A percentile compares a stretch with the other conserved stretches of the same genome.
phyloP scores from a whole-genome alignment of 805 yeast genomes.

The Torulaspora gathmanii region DNA sequence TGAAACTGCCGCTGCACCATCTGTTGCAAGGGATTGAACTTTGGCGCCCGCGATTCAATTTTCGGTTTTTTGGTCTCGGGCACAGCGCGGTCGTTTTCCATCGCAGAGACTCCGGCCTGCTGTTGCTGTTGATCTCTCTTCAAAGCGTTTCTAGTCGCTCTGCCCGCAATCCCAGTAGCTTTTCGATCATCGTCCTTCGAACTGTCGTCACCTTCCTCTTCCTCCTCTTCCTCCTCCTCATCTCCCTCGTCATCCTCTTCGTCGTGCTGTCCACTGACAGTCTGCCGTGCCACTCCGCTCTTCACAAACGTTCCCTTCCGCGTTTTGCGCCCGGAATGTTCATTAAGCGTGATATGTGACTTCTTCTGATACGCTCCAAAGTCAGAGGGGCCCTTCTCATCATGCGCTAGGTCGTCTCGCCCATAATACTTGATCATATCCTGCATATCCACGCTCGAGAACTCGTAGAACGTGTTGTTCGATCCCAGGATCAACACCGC shows the following conservation, averaged over 20 bases:
- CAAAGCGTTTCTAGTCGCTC: constrained; percentile 2
- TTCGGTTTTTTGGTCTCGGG: constrained; percentile 1
- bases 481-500: constrained; percentile 85
- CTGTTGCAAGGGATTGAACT: constrained; percentile 27
- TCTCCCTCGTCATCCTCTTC: constrained; percentile 10
- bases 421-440: constrained; percentile 43
- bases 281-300: constrained; percentile 4
- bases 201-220: constrained; percentile 12
- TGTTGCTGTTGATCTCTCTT: constrained; percentile 1
- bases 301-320: neutral
- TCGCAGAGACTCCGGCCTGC: no score
- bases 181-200: constrained; percentile 12
- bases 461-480: constrained; percentile 80
- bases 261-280: no score
- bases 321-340: constrained; percentile 5
- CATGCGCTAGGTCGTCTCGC: constrained; percentile 41
- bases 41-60: constrained; percentile 8
- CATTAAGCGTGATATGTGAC: constrained; percentile 18
- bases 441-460: constrained; percentile 62
- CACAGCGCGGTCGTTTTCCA: neutral
- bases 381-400: constrained; percentile 58
- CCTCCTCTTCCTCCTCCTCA: constrained; percentile 12
- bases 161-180: neutral
- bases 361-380: constrained; percentile 55
- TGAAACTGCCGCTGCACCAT: constrained; percentile 29